These are phyloP conservation scores for Celoporthe dispersa DNA, from an alignment of 2,329 filamentous ascomycete genomes.

Conservation along the genomic window DNA sequence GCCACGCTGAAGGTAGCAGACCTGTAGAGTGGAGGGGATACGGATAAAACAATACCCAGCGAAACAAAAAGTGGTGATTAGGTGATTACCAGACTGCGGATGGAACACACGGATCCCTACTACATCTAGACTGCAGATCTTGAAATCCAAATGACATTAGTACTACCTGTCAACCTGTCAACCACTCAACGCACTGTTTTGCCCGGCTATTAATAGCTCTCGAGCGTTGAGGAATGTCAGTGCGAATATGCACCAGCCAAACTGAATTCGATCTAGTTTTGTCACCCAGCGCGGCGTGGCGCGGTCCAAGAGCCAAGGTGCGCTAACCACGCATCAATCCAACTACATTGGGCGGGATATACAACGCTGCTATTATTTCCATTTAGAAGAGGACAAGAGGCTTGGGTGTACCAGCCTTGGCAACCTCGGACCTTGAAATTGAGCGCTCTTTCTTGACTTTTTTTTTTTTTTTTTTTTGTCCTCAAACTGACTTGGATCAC, in stretches of 20 bases:
- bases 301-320: not conserved
- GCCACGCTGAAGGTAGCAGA: conserved; percentile 56
- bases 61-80: not conserved
- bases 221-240: not conserved
- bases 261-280: not conserved
- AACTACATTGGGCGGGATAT: not conserved
- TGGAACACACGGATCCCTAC: not conserved
- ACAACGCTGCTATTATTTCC: no score
- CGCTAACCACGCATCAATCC: not conserved
- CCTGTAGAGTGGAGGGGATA: not conserved
- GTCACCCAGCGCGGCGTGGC: no score
- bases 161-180: not conserved
- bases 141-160: not conserved
- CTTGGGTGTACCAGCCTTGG: no score
- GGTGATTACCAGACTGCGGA: not conserved
- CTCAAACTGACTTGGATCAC: no score
- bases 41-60: not conserved
- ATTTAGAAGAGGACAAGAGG: no score
- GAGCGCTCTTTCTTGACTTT: no score
- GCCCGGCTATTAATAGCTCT: not conserved
- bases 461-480: no score
- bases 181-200: not conserved
- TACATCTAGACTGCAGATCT: not conserved
- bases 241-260: not conserved
- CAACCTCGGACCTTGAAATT: no score